Conservation (phyloP, 768 basidiomycete species). For the Termitomyces sp. region DNA sequence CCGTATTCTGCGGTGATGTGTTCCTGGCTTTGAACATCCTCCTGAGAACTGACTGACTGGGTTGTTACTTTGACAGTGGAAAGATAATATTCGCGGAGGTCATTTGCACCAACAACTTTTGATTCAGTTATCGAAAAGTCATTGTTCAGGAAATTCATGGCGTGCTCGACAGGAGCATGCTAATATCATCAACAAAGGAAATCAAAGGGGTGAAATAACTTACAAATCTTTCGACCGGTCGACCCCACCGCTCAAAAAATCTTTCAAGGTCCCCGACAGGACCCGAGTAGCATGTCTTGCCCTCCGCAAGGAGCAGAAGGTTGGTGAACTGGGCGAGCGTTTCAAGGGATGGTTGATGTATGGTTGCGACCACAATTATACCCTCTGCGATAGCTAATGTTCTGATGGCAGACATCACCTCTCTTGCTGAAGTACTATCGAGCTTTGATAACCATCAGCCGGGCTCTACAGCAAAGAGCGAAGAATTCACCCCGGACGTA, state of each 20-base stretch:
- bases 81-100: conserved; percentile 37
- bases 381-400: conserved; percentile 43
- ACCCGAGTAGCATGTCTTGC: conserved; percentile 43
- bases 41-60: not conserved
- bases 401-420: conserved; percentile 43
- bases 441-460: conserved; percentile 27
- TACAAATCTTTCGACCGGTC: conserved; percentile 36
- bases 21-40: conserved; percentile 4
- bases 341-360: conserved; percentile 67
- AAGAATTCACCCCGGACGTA: conserved; percentile 43
- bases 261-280: conserved; percentile 39
- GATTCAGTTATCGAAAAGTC: conserved; percentile 35
- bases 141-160: conserved; percentile 54
- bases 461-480: not conserved
- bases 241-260: conserved; percentile 40
- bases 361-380: conserved; percentile 60
- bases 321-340: conserved; percentile 61
- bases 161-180: conserved; percentile 58
- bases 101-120: conserved; percentile 19
- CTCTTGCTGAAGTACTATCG: conserved; percentile 45
- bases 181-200: conserved; percentile 25
- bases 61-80: conserved; percentile 16
- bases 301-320: conserved; percentile 56
- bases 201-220: not conserved
- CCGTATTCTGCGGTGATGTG: conserved; percentile 18